Evolutionary conservation across 2,329 filamentous ascomycete genomes (phyloP).

Genomic region (Fusarium torreyae): DNA sequence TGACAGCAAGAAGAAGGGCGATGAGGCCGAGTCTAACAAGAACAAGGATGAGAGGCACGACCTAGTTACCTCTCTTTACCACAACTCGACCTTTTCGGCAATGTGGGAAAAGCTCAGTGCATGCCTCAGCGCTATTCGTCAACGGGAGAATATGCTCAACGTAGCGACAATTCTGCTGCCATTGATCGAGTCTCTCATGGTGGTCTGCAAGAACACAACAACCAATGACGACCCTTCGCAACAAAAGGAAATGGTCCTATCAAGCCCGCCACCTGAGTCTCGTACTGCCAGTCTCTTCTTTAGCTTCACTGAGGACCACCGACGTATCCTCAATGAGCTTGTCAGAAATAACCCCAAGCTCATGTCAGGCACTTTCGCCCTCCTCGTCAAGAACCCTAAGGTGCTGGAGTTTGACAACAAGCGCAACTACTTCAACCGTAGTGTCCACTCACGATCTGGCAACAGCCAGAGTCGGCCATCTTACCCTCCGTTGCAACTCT

Average conservation of each 20-base stretch:
- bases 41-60: conserved; percentile 80
- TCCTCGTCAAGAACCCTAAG: conserved; percentile 98
- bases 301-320: conserved; percentile 96
- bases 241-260: conserved; percentile 78
- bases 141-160: conserved; percentile 95
- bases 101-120: conserved; percentile 95
- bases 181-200: conserved; percentile 97
- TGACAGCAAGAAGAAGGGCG: conserved; percentile 80
- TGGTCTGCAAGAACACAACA: conserved; percentile 98
- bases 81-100: conserved; percentile 89
- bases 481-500: conserved; percentile 82
- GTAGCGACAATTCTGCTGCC: conserved; percentile 96
- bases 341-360: conserved; percentile 97
- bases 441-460: conserved; percentile 81
- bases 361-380: conserved; percentile 97
- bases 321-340: conserved; percentile 97
- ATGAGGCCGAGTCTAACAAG: conserved; percentile 65
- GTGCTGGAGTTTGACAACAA: conserved; percentile 99
- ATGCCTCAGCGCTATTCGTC: conserved; percentile 88
- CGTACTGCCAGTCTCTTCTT: conserved; percentile 95
- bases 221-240: conserved; percentile 76
- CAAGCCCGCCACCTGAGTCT: conserved; percentile 82
- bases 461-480: conserved; percentile 79
- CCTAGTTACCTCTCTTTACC: conserved; percentile 88
- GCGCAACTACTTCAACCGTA: conserved; percentile 97